phyloP scores from a whole-genome alignment of 2,329 filamentous ascomycete species.

The Exophiala alcalophila region DNA sequence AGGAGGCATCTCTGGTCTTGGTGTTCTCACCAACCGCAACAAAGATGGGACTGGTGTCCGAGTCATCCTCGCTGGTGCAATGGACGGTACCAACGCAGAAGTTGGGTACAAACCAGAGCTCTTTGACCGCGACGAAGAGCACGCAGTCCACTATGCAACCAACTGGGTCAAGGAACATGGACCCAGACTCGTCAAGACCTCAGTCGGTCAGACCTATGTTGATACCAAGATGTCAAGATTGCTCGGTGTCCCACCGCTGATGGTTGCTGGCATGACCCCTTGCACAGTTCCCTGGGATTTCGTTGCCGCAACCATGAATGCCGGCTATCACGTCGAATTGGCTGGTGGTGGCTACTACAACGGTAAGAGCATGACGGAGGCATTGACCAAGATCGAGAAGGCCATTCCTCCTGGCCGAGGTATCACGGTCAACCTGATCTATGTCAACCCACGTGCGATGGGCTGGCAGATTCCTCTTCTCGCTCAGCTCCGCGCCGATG shows the following conservation, averaged over 20 bases:
- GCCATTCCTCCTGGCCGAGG: conserved; percentile 79
- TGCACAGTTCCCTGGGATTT: conserved; percentile 88
- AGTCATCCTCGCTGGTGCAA: conserved; percentile 89
- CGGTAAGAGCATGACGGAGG: conserved; percentile 75
- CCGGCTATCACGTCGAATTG: conserved; percentile 90
- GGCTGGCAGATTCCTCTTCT: conserved; percentile 88
- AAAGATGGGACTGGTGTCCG: conserved; percentile 98
- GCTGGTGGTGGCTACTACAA: conserved; percentile 88
- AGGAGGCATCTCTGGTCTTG: conserved; percentile 92
- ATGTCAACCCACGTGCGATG: conserved; percentile 86
- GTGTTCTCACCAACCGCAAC: conserved; percentile 94
- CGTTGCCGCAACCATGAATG: conserved; percentile 87
- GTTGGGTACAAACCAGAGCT: conserved; percentile 97
- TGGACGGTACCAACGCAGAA: conserved; percentile 84
- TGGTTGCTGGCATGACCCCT: conserved; percentile 94
- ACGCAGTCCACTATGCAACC: conserved; percentile 89
- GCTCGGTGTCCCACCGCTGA: conserved; percentile 77
- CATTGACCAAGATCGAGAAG: conserved; percentile 79
- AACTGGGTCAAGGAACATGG: conserved; percentile 98
- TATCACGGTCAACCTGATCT: conserved; percentile 87
- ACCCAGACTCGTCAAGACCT: conserved; percentile 86
- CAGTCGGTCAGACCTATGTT: conserved; percentile 82
- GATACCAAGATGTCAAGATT: conserved; percentile 95
- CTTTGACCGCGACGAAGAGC: conserved; percentile 92
- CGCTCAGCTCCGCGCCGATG: conserved; percentile 74